Evolutionary conservation across 1,139 yeast species (phyloP), one percentile per base, ranked within the genome.

Genomic region (Yamadazyma mexicana): DNA sequence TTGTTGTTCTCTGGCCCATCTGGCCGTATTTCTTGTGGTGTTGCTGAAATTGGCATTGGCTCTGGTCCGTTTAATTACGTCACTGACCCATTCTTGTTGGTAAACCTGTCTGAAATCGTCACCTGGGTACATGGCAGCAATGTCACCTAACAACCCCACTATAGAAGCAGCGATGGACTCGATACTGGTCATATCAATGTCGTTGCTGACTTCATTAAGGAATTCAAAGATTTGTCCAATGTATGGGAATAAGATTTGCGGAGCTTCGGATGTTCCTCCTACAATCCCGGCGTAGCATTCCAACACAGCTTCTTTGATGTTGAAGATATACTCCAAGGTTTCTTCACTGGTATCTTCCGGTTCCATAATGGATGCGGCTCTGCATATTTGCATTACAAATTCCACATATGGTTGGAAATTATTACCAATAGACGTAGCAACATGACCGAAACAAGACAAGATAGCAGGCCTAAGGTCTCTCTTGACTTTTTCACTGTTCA

Each of bases 211-310:
- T 31, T 67, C 64, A 47, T 79, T 71, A 52, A 92, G 65, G 55
- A 89, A 85, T 44, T 71, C 77, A 64, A 89, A 84, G 35, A 91
- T 82, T 35, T 82, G 77, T 20, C 79, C 78, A 37, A 87, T 76
- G 58, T 77, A 86, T 33, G 83, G 85, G 48, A 62, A 72, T 39
- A 92, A 64, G 18, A 77, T 75, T 38, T 77, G 77, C n/a, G 97
- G 88, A 25, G 70, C 64, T 39, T 77, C 83, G 41, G 80, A 79
- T 52, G 88, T 66, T 10, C 98, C 98, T 32, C 95, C 91, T 42
- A 91, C 89, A 41, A 92, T 83, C 46, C 98, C 98, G 31, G 91
- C 96, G 61, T 88, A 92, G 35, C 97, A 91, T 61, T 92, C 98
- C 55, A 92, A 74, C 11, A 91, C 91, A 6, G 98, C 75, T 64